Base-by-base conservation (phyloP, 345 rosid genomes). In the Limnanthes douglasii region DNA sequence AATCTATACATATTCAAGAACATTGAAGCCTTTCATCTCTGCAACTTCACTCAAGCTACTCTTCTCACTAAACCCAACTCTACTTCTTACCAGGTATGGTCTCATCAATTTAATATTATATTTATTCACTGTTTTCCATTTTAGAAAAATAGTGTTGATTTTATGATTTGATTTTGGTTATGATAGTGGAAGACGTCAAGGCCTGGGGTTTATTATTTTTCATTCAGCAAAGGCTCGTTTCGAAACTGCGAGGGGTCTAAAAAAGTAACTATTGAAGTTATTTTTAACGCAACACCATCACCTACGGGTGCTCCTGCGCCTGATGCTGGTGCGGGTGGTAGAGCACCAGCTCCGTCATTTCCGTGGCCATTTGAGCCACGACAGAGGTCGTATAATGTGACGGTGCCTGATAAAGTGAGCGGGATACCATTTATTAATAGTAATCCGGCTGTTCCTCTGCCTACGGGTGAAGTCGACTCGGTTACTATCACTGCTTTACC, bases 391-490 rank as follows among this genome's bases (percentile, higher is more conserved):
- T 57, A 50, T 43, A 69, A 81, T 0, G 56, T 58, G 8, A 33
- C 62, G 5, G 57, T 49, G 41, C 86, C 97, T 0, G 86, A 68
- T 13, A 83, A 73, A 64, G 61, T 58, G 1, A 70, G 73, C 1
- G 81, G 78, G 16, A 69, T 76, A 6, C 94, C 95, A 2, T 90
- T 90, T 30, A 90, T 84, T 11, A 84, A 66, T 31, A 90, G 98
- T 37, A 90, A 84, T 37, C 95, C 98, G 0, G 95, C 95, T 1
- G 95, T 88, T 58, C 94, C 98, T 17, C 53, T 88, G 57, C 98
- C 98, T 2, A 90, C 92, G n/a, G 98, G 75, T 27, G 98, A 90
- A 59, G 78, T 77, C 5, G 98, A 90, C 43, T 76, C 95, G 20
- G 75, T 95, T 44, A 76, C 94, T 24, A 79, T 84, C 24, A 56